Conservation (phyloP, 148 eudicot genomes). For the Silene uniflora region DNA sequence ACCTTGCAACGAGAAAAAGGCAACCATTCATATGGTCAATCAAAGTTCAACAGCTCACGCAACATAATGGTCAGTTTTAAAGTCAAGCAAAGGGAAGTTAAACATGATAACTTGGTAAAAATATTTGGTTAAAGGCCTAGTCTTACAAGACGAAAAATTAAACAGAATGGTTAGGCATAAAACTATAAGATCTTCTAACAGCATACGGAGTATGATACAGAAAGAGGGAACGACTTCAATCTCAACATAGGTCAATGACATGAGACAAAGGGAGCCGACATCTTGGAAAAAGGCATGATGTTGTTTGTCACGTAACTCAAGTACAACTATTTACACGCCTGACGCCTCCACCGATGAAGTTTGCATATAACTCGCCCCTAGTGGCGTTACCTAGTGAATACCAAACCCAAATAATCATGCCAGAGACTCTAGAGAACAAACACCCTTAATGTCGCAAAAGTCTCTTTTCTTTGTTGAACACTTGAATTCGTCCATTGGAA, state of each 20-base stretch:
- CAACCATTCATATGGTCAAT: too few species aligned
- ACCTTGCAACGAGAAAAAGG: too few species aligned
- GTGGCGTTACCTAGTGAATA: too few species aligned
- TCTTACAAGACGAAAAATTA: too few species aligned
- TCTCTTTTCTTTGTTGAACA: neutral
- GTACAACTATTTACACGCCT: neutral
- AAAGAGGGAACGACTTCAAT: neutral
- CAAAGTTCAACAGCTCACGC: too few species aligned
- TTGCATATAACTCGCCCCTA: neutral
- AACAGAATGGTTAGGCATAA: too few species aligned
- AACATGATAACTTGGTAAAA: too few species aligned
- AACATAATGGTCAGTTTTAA: too few species aligned
- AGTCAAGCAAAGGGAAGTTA: too few species aligned
- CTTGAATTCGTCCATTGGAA: neutral
- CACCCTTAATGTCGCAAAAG: neutral
- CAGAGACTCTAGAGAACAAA: too few species aligned
- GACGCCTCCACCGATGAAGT: neutral
- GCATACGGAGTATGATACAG: neutral
- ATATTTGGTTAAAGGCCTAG: too few species aligned
- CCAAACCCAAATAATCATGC: neutral
- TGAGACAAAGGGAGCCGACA: neutral
- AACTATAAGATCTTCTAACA: too few species aligned
- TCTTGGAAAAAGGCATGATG: neutral
- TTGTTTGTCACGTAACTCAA: neutral
- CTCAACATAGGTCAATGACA: neutral